Percentiles rank a stretch among this genome's conserved stretches.
Evolutionary conservation across 83 land plant species (phyloP).

Genomic region (Larix sibirica): DNA sequence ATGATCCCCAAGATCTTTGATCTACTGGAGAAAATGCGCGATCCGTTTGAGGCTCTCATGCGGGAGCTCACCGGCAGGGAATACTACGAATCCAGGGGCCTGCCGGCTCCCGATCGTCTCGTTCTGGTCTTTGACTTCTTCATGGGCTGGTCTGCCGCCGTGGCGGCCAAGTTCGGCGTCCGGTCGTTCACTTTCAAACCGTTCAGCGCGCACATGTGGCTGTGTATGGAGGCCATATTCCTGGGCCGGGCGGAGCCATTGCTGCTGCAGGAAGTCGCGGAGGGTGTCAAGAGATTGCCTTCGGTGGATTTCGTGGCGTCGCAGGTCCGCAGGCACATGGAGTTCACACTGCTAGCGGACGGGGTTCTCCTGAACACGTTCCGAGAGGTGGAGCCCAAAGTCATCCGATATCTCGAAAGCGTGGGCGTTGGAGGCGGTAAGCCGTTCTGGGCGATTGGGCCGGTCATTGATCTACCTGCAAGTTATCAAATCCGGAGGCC

Average conservation of each 20-base stretch:
- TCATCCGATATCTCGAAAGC: conserved; percentile 14
- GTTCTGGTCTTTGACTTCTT: conserved; percentile 22
- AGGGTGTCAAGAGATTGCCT: background rate
- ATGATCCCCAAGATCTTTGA: background rate
- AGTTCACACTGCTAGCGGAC: conserved; percentile 11
- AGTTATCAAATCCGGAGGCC: background rate
- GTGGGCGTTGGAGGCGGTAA: background rate
- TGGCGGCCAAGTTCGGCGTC: conserved; percentile 18
- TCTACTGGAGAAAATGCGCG: background rate
- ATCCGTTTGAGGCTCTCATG: background rate
- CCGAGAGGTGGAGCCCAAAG: conserved; percentile 31
- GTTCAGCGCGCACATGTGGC: conserved; percentile 11
- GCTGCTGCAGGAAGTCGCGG: background rate
- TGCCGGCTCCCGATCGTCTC: background rate
- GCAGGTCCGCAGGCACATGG: conserved; percentile 15
- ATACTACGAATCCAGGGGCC: background rate
- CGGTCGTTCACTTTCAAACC: conserved; percentile 16
- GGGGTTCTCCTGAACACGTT: conserved; percentile 44
- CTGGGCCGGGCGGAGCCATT: background rate
- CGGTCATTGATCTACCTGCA: conserved; percentile 2
- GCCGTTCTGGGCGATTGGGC: conserved; percentile 29
- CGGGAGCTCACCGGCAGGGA: background rate
- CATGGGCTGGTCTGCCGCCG: conserved; percentile 17
- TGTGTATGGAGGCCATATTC: background rate
- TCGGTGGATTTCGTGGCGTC: background rate